phyloP scores from a whole-genome alignment of 2,329 filamentous ascomycete species.

The Alternaria arbusti region DNA sequence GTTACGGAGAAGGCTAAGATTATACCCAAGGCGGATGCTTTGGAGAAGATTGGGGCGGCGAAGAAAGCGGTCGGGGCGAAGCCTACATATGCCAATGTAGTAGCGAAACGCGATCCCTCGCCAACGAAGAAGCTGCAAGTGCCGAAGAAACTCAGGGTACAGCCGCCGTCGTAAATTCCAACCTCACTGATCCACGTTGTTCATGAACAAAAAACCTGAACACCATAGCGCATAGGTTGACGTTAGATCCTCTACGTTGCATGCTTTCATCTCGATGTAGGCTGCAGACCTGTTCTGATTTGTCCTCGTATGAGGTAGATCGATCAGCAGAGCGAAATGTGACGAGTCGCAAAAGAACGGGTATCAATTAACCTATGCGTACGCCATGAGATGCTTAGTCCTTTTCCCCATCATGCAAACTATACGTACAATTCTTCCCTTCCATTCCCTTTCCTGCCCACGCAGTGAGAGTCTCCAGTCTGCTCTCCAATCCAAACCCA shows the following conservation, averaged over 20 bases:
- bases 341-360: background rate
- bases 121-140: background rate
- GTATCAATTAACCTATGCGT: slow-evolving; percentile 3
- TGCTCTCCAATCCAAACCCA: background rate
- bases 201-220: background rate
- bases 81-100: background rate
- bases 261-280: background rate
- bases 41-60: background rate
- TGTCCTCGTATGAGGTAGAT: background rate
- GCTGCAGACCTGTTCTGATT: background rate
- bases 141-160: background rate
- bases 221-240: background rate
- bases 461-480: background rate
- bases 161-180: background rate
- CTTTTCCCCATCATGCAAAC: background rate
- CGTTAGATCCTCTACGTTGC: background rate
- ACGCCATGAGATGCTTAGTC: background rate
- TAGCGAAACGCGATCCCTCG: background rate
- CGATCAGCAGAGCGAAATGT: too few relatives aligned
- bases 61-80: background rate
- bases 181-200: background rate
- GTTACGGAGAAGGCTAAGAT: background rate
- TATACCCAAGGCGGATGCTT: background rate
- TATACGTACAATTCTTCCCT: background rate
- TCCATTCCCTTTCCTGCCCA: background rate